Evolutionary conservation across 306 rosid species (phyloP), one percentile per base, ranked within the genome.

Genomic region (Lathyrus aphaca): DNA sequence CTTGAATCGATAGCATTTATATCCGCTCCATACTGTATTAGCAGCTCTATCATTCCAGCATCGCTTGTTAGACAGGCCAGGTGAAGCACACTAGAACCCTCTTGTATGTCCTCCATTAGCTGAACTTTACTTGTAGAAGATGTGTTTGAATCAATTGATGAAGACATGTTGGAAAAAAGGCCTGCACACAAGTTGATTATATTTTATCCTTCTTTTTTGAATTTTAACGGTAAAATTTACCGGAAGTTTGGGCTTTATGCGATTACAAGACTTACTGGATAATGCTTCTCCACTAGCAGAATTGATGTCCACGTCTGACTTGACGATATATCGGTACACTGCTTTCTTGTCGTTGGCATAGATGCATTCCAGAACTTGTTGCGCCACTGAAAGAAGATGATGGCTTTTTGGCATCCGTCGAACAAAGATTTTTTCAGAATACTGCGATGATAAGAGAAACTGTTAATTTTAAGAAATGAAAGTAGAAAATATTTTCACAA

Each of bases 1-100:
- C 23, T 84, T 6, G 63, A 81, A 77, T 90, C 96, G 44, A 74
- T 8, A 69, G 83, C 86, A 56, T 90, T 86, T 75, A 84, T 19
- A 35, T 86, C 75, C 56, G 96, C 96, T 8, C 96, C 96, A 56
- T 82, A 79, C 74, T 90, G 96, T 61, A 86, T 61, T 66, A 90
- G 90, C 18, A 90, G 72, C 73, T 90, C 96, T 46, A 87, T 74
- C 96, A 87, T 90, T 79, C 86, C 91, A 51, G 69, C 44, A 70
- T 90, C 91, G 27, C 87, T 69, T 49, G 72, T 75, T 72, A 74
- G 74, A 77, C 93, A 85, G 69, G 96, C 96, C 19, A 86, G 75
- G 74, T 90, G 96, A 77, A 90, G 91, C 77, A 77, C 78, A 69
- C 79, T 77, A 70, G 82, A 81, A 74, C 84, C 80, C 18, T 85